These are phyloP conservation scores for Sicyos edulis DNA, from an alignment of 306 rosid genomes.

Conservation along the genomic window DNA sequence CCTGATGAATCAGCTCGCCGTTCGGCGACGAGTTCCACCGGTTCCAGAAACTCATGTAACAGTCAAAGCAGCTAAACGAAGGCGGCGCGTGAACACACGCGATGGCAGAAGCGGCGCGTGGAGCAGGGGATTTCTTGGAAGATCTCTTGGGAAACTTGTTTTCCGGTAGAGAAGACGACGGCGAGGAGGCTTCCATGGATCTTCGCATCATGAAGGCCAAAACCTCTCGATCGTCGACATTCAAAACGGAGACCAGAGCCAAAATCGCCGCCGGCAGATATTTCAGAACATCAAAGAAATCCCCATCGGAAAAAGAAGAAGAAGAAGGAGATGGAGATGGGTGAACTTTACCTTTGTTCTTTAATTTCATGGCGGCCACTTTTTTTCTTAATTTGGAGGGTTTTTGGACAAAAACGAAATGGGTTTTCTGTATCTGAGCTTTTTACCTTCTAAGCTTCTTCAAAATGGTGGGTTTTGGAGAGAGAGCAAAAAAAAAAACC, in stretches of 20 bases:
- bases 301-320: constrained; percentile 21
- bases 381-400: background rate
- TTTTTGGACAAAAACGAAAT: background rate
- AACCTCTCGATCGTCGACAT: constrained; percentile 55
- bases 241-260: constrained; percentile 35
- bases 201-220: constrained; percentile 50
- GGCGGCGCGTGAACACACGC: constrained; percentile 33
- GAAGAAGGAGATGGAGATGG: constrained; percentile 44
- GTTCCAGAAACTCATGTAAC: constrained; percentile 57
- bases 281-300: constrained; percentile 34
- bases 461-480: constrained; percentile 8
- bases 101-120: background rate
- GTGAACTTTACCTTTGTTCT: constrained; percentile 56
- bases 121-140: constrained; percentile 21
- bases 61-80: constrained; percentile 46
- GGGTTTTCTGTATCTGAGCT: constrained; percentile 5
- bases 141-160: constrained; percentile 25
- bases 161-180: constrained; percentile 22
- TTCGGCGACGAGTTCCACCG: constrained; percentile 57
- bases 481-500: background rate
- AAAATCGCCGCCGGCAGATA: constrained; percentile 56
- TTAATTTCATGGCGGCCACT: constrained; percentile 44
- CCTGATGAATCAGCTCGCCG: constrained; percentile 54
- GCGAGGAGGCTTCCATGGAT: constrained; percentile 32
- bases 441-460: background rate